Conservation (phyloP, 805 yeast species). For the Cyberlindnera xylosilytica region DNA sequence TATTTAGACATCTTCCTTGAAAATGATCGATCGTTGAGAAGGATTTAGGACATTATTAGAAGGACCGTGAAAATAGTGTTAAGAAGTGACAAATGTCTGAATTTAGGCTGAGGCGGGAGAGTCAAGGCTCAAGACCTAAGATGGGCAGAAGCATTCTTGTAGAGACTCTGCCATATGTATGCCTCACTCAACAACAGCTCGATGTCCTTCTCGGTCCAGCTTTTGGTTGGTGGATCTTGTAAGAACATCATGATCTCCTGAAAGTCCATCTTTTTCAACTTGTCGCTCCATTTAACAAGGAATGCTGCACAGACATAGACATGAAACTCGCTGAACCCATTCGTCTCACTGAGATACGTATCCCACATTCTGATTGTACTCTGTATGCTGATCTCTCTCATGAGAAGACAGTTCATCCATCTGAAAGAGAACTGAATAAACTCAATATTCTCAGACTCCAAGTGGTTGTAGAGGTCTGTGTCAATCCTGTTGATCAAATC, state of each 20-base stretch:
- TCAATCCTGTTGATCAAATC: slow-evolving; percentile 82
- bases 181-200: slow-evolving; percentile 94
- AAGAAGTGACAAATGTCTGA: too few relatives aligned
- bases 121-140: slow-evolving; percentile 36
- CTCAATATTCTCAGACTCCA: slow-evolving; percentile 80
- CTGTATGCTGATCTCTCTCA: slow-evolving; percentile 83
- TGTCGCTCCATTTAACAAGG: slow-evolving; percentile 79
- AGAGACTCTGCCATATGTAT: slow-evolving; percentile 91
- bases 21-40: too few relatives aligned
- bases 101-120: too few relatives aligned
- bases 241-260: slow-evolving; percentile 90
- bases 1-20: too few relatives aligned
- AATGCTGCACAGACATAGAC: slow-evolving; percentile 98
- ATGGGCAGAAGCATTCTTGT: slow-evolving; percentile 88
- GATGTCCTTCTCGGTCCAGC: slow-evolving; percentile 86
- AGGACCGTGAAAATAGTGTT: too few relatives aligned
- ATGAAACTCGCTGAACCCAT: slow-evolving; percentile 88
- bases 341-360: slow-evolving; percentile 74
- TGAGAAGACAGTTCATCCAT: slow-evolving; percentile 97
- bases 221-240: slow-evolving; percentile 83
- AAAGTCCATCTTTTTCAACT: slow-evolving; percentile 80
- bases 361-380: slow-evolving; percentile 97
- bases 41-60: too few relatives aligned
- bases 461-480: slow-evolving; percentile 64
- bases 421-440: slow-evolving; percentile 94